Evolutionary conservation across 352 stramenopile genomes (phyloP).

Genomic region (Pythium brassicae): DNA sequence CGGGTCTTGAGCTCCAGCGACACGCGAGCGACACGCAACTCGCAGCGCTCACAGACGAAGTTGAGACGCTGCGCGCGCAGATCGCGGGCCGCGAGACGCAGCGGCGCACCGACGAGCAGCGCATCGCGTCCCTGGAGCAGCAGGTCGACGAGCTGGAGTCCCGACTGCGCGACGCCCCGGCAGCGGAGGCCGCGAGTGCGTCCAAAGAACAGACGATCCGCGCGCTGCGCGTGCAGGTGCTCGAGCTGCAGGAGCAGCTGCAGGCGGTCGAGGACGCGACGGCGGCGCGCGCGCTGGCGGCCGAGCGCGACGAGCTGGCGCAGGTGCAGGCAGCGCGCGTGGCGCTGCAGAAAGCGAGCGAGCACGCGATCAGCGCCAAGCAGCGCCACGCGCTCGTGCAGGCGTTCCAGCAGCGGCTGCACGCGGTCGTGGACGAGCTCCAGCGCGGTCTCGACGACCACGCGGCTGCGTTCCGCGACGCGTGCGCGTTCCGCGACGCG

Average conservation of each 20-base stretch:
- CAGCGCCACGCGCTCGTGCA: slow-evolving; percentile 33
- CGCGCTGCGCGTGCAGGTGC: slow-evolving; percentile 13
- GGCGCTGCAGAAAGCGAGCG: slow-evolving; percentile 34
- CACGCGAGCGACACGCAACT: slow-evolving; percentile 17
- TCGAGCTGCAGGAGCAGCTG: slow-evolving; percentile 17
- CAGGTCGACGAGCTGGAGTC: slow-evolving; percentile 8
- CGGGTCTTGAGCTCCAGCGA: slow-evolving; percentile 19
- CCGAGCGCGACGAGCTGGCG: slow-evolving; percentile 22
- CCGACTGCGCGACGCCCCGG: too few species aligned
- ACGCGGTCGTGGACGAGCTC: slow-evolving; percentile 36
- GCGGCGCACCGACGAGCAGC: slow-evolving; percentile 14
- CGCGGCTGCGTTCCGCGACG: slow-evolving; percentile 51
- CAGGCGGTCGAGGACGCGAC: slow-evolving; percentile 11
- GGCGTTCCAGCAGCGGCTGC: slow-evolving; percentile 35
- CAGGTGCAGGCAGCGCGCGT: slow-evolving; percentile 27
- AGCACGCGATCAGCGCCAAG: slow-evolving; percentile 29
- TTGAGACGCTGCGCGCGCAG: slow-evolving; percentile 17
- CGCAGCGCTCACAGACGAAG: slow-evolving; percentile 21
- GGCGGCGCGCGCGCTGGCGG: slow-evolving; percentile 21
- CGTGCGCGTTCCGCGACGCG: slow-evolving; percentile 51
- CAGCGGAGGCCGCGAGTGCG: background rate
- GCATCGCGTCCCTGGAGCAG: slow-evolving; percentile 7
- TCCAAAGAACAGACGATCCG: slow-evolving; percentile 14
- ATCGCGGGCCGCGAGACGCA: slow-evolving; percentile 19
- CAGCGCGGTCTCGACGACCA: slow-evolving; percentile 55